A percentile compares a stretch with the other conserved stretches of the same genome.
These are phyloP conservation scores for Aspergillus campestris DNA, from an alignment of 495 filamentous ascomycete genomes.

Conservation along the genomic window DNA sequence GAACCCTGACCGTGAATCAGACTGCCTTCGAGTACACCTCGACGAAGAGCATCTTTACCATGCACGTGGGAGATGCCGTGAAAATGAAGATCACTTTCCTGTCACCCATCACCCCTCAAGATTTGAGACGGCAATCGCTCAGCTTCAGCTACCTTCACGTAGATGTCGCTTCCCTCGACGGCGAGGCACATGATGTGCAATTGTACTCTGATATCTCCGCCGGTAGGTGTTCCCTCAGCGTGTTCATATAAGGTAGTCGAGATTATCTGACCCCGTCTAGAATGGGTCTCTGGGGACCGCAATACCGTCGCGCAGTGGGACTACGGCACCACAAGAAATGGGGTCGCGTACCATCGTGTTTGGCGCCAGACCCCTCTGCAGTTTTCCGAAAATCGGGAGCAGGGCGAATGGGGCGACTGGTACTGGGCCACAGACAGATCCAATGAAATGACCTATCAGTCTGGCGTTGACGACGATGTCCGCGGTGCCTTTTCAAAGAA, in stretches of 20 bases:
- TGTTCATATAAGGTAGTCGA: too few species aligned
- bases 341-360: constrained; percentile 46
- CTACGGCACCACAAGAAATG: constrained; percentile 33
- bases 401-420: constrained; percentile 53
- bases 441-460: constrained; percentile 36
- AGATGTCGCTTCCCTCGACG: constrained; percentile 45
- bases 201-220: constrained; percentile 54
- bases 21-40: constrained; percentile 49
- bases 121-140: constrained; percentile 47
- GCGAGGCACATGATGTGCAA: constrained; percentile 44
- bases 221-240: constrained; percentile 26
- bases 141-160: constrained; percentile 49
- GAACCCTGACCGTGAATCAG: constrained; percentile 37
- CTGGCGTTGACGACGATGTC: constrained; percentile 40
- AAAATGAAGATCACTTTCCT: constrained; percentile 50
- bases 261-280: constrained; percentile 23
- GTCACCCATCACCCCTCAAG: constrained; percentile 48
- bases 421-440: constrained; percentile 44
- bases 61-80: constrained; percentile 39
- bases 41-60: constrained; percentile 48
- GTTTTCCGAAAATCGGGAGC: constrained; percentile 45
- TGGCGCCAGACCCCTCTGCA: constrained; percentile 43
- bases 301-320: constrained; percentile 44
- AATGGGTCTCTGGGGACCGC: constrained; percentile 51
- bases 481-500: constrained; percentile 37